A percentile compares a stretch with the other conserved stretches of the same genome.
phyloP scores from a whole-genome alignment of 352 stramenopile species.

The Phytophthora litchii region DNA sequence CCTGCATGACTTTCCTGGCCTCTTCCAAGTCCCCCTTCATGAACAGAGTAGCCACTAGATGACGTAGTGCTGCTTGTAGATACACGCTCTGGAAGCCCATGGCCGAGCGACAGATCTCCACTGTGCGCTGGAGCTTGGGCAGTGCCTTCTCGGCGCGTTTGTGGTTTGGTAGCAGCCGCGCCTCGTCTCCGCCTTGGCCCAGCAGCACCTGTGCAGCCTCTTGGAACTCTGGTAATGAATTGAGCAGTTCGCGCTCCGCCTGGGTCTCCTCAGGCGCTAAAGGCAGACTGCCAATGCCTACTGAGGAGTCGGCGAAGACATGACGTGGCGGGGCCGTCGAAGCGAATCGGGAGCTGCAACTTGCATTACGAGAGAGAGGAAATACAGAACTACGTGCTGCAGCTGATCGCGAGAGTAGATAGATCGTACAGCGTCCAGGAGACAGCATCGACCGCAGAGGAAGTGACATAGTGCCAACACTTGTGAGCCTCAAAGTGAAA shows the following conservation, averaged over 20 bases:
- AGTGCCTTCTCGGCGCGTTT: constrained; percentile 57
- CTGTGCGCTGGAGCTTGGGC: constrained; percentile 62
- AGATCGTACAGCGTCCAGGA: constrained; percentile 14
- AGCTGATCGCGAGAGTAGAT: constrained; percentile 1
- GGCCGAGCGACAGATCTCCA: constrained; percentile 76
- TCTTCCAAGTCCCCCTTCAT: constrained; percentile 60
- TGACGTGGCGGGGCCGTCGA: constrained; percentile 45
- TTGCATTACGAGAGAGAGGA: constrained; percentile 21
- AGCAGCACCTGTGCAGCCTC: constrained; percentile 61
- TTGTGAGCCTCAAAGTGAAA: constrained; percentile 18
- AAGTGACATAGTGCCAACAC: constrained; percentile 17
- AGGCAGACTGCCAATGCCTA: constrained; percentile 72
- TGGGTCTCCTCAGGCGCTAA: constrained; percentile 67
- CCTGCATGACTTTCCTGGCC: constrained; percentile 63
- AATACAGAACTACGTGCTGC: constrained; percentile 12
- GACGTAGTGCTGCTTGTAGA: constrained; percentile 60
- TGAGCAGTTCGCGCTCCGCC: constrained; percentile 67
- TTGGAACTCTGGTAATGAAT: constrained; percentile 74
- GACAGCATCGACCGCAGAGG: constrained; percentile 20
- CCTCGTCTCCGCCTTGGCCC: constrained; percentile 42
- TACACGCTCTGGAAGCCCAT: constrained; percentile 82
- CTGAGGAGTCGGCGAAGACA: constrained; percentile 55
- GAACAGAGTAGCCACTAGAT: constrained; percentile 67
- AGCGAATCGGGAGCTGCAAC: constrained; percentile 15
- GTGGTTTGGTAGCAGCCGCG: constrained; percentile 47